phyloP scores from a whole-genome alignment of 129 eudicot genomes.

The Lactuca saligna region DNA sequence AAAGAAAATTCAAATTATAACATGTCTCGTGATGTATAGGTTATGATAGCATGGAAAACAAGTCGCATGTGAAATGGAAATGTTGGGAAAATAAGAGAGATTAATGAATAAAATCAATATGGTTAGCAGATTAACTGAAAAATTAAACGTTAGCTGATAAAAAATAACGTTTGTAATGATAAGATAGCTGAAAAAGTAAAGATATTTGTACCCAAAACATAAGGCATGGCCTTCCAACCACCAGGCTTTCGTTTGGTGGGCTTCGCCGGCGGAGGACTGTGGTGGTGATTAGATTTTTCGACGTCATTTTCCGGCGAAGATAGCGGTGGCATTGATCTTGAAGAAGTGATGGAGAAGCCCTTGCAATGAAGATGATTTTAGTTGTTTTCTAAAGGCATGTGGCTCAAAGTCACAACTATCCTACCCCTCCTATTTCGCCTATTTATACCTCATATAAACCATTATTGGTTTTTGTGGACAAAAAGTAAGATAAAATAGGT shows the following conservation, averaged over 20 bases:
- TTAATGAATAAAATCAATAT: neutral
- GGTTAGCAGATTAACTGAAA: neutral
- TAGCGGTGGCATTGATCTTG: constrained; percentile 28
- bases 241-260: constrained; percentile 52
- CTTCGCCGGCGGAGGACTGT: constrained; percentile 13
- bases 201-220: constrained; percentile 46
- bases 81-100: neutral
- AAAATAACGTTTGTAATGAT: neutral
- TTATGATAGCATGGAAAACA: neutral
- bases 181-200: neutral
- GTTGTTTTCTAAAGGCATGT: constrained; percentile 17
- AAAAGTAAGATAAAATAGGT: neutral
- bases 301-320: constrained; percentile 37
- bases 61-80: neutral
- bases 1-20: neutral
- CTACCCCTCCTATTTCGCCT: constrained; percentile 4
- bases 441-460: constrained; percentile 29
- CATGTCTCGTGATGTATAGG: neutral
- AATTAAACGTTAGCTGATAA: neutral
- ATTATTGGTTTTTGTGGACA: neutral
- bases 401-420: constrained; percentile 19
- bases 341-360: constrained; percentile 14
- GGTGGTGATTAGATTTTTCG: constrained; percentile 19
- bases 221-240: constrained; percentile 92
- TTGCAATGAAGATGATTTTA: constrained; percentile 16